These are phyloP conservation scores for Penicillium desertorum DNA, from an alignment of 495 filamentous ascomycete species.

Conservation along the genomic window DNA sequence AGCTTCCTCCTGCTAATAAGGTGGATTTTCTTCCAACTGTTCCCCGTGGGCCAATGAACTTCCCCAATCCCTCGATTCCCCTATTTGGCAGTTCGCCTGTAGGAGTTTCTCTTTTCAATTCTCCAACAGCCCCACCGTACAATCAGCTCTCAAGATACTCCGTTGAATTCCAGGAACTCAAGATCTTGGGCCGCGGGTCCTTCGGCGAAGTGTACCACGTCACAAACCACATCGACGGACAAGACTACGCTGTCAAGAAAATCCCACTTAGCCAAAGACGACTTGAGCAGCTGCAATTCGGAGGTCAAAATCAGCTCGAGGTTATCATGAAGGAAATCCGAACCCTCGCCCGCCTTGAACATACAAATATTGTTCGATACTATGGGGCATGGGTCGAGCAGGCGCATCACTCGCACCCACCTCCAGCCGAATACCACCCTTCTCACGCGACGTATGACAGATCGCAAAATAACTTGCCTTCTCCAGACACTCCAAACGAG, in stretches of 20 bases:
- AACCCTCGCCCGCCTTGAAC: constrained; percentile 54
- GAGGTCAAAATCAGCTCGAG: constrained; percentile 48
- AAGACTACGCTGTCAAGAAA: constrained; percentile 55
- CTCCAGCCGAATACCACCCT: constrained; percentile 21
- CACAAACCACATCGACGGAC: constrained; percentile 51
- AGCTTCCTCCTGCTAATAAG: constrained; percentile 20
- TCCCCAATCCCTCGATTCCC: constrained; percentile 27
- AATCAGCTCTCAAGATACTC: constrained; percentile 41
- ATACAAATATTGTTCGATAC: constrained; percentile 55
- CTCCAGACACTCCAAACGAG: constrained; percentile 25
- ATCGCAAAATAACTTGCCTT: constrained; percentile 14
- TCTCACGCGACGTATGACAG: constrained; percentile 21
- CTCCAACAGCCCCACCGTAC: constrained; percentile 19
- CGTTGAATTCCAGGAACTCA: constrained; percentile 44
- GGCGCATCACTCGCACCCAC: constrained; percentile 29
- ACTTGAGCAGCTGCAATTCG: constrained; percentile 46
- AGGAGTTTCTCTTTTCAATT: constrained; percentile 35
- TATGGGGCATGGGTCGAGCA: constrained; percentile 55
- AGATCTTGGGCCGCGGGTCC: constrained; percentile 50
- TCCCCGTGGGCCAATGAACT: constrained; percentile 22
- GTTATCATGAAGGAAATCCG: constrained; percentile 54
- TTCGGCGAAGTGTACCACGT: constrained; percentile 56
- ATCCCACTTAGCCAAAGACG: constrained; percentile 50
- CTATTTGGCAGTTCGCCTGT: constrained; percentile 39
- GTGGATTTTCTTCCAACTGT: constrained; percentile 26